Base-by-base conservation (phyloP, 441 rosid species). In the Lepidium campestre region DNA sequence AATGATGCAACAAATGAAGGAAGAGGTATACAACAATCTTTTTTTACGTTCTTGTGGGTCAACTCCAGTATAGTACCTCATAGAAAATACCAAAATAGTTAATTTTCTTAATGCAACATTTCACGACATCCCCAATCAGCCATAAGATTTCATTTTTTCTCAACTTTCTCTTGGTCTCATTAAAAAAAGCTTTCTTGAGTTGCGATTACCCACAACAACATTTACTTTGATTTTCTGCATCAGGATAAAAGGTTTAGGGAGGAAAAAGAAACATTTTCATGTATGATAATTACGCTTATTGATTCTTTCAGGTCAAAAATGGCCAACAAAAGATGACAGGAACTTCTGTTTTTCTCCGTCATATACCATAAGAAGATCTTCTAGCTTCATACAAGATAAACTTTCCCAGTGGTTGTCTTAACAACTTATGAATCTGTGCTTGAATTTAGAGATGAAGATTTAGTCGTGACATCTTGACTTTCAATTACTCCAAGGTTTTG, bases 41-140 rank as follows among this genome's bases (percentile, higher is more conserved):
- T 5, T 14, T 29, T 49, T 31, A 7, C 7, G 3, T 10, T 42
- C 40, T 72, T 22, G 23, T 6, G 0, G 14, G 12, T 44, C 34
- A 11, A 17, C 50, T 25, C 5, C 27, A 25, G 4, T 25, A 5
- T 3, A 5, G 36, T 80, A 90, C 95, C 93, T 93, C 96, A 25
- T 90, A 94, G 77, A 90, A 89, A 40, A 91, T 82, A 65, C 93
- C 95, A 54, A 86, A 90, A 70, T 93, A 87, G 55, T 88, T 82
- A 29, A 91, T 88, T 72, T 86, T 88, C 78, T 74, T 84, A 76
- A 89, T 81, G 78, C 84, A 75, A 67, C 93, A 85, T 75, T 91
- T 87, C 71, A 91, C 92, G 64, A 91, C 82, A 78, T 93, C 97
- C 46, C 99, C 97, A 18, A 91, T 78, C 89, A 35, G 89, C 90